Conservation (phyloP, 164 flowering plant species). For the Berberis vulgaris region DNA sequence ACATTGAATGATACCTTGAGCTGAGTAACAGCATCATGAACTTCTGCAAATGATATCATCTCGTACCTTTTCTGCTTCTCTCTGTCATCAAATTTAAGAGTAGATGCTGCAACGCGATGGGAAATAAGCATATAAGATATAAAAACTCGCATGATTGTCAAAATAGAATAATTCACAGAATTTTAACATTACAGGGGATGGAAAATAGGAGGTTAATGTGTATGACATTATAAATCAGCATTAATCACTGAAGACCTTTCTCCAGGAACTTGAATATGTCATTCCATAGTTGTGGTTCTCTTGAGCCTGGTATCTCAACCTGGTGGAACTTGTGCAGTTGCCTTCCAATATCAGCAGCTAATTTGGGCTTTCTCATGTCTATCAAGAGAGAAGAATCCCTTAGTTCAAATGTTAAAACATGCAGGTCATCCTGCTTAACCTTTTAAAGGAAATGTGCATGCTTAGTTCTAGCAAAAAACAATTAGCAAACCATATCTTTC, state of each 20-base stretch:
- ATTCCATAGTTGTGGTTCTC: slow-evolving; percentile 88
- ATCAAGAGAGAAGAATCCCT: slow-evolving; percentile 9
- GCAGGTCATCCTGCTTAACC: no score
- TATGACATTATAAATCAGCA: background rate
- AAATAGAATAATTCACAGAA: background rate
- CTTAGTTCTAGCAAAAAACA: no score
- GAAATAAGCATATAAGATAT: slow-evolving; percentile 1
- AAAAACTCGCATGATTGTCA: background rate
- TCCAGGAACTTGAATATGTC: slow-evolving; percentile 68
- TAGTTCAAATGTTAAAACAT: background rate
- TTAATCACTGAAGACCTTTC: slow-evolving; percentile 39
- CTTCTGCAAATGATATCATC: slow-evolving; percentile 60
- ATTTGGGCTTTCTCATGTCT: slow-evolving; percentile 81
- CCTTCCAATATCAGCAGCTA: slow-evolving; percentile 86
- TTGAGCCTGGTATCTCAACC: slow-evolving; percentile 81
- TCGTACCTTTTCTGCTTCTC: slow-evolving; percentile 64
- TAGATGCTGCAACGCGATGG: slow-evolving; percentile 56
- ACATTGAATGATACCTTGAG: slow-evolving; percentile 52
- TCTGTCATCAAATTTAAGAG: slow-evolving; percentile 64
- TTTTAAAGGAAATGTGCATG: no score
- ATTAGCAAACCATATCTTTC: no score
- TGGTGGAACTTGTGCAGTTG: slow-evolving; percentile 73
- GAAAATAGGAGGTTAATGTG: background rate
- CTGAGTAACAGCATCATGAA: slow-evolving; percentile 44
- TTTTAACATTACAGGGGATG: background rate